These are phyloP conservation scores for Mortierella sp. DNA, from an alignment of 371 early-diverging fungal genomes.

Conservation along the genomic window DNA sequence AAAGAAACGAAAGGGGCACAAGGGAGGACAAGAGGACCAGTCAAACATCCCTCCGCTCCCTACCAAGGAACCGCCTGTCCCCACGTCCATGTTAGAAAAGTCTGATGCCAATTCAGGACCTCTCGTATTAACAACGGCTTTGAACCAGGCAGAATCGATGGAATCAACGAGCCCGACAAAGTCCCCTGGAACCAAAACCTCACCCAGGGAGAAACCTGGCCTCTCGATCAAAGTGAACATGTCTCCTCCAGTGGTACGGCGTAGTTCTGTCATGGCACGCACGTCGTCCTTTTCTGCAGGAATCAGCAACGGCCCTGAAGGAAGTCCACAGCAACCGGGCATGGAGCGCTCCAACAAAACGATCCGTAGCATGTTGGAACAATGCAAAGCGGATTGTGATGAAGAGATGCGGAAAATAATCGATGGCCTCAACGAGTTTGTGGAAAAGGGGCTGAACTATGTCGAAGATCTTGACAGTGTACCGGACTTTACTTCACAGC, in stretches of 20 bases:
- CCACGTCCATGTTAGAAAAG: slow-evolving; percentile 42
- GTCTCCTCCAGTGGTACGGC: slow-evolving; percentile 37
- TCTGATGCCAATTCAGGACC: slow-evolving; percentile 26
- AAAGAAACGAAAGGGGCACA: neutral
- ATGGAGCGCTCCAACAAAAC: slow-evolving; percentile 52
- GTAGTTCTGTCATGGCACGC: slow-evolving; percentile 48
- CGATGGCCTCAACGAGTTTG: slow-evolving; percentile 76
- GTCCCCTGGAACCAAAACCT: slow-evolving; percentile 18
- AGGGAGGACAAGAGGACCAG: neutral
- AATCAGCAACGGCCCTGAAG: slow-evolving; percentile 30
- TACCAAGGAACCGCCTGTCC: slow-evolving; percentile 16
- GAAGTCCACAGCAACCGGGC: slow-evolving; percentile 38
- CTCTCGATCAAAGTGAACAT: slow-evolving; percentile 47
- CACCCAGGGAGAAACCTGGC: slow-evolving; percentile 49
- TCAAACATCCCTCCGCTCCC: slow-evolving; percentile 1
- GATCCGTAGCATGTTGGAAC: slow-evolving; percentile 51
- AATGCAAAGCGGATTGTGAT: slow-evolving; percentile 48
- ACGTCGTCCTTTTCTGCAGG: slow-evolving; percentile 51
- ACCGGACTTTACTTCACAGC: slow-evolving; percentile 46
- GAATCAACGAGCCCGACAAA: slow-evolving; percentile 35
- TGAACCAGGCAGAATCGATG: slow-evolving; percentile 19
- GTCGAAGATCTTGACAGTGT: slow-evolving; percentile 60
- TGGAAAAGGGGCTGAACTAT: slow-evolving; percentile 72
- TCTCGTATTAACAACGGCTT: slow-evolving; percentile 36
- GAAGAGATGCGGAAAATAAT: slow-evolving; percentile 69